Percentiles rank a stretch among this genome's conserved stretches.
Conservation (phyloP, 352 stramenopile genomes). For the Phytophthora cajani region DNA sequence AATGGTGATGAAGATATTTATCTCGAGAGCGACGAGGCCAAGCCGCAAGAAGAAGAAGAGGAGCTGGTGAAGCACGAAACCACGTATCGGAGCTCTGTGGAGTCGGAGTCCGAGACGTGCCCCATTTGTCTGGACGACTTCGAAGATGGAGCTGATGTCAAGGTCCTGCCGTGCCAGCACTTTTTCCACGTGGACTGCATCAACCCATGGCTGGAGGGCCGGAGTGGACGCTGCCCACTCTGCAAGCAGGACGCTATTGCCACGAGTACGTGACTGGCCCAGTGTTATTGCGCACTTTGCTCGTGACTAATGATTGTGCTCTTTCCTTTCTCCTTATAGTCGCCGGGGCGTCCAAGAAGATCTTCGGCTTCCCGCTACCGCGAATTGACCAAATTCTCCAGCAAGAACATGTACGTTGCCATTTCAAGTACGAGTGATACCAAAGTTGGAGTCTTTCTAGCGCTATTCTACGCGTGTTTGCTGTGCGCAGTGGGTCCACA, state of each 20-base stretch:
- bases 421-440: neutral
- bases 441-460: neutral
- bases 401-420: slow-evolving; percentile 69
- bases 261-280: slow-evolving; percentile 41
- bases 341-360: slow-evolving; percentile 55
- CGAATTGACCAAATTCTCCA: slow-evolving; percentile 73
- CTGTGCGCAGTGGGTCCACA: slow-evolving; percentile 71
- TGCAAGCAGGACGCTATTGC: slow-evolving; percentile 87
- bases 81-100: slow-evolving; percentile 25
- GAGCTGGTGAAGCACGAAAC: slow-evolving; percentile 6
- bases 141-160: slow-evolving; percentile 56
- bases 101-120: slow-evolving; percentile 56
- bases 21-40: slow-evolving; percentile 17
- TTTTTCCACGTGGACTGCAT: slow-evolving; percentile 90
- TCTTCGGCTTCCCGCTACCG: slow-evolving; percentile 70
- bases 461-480: neutral
- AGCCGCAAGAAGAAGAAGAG: slow-evolving; percentile 8
- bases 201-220: slow-evolving; percentile 83
- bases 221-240: slow-evolving; percentile 80
- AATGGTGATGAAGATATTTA: slow-evolving; percentile 16
- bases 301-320: slow-evolving; percentile 2
- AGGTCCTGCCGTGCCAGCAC: slow-evolving; percentile 86
- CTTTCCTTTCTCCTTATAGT: slow-evolving; percentile 33
- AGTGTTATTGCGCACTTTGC: neutral
- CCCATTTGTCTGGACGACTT: slow-evolving; percentile 86